Evolutionary conservation across 2,329 filamentous ascomycete genomes (phyloP).

Genomic region (Colletotrichum gigasporum): DNA sequence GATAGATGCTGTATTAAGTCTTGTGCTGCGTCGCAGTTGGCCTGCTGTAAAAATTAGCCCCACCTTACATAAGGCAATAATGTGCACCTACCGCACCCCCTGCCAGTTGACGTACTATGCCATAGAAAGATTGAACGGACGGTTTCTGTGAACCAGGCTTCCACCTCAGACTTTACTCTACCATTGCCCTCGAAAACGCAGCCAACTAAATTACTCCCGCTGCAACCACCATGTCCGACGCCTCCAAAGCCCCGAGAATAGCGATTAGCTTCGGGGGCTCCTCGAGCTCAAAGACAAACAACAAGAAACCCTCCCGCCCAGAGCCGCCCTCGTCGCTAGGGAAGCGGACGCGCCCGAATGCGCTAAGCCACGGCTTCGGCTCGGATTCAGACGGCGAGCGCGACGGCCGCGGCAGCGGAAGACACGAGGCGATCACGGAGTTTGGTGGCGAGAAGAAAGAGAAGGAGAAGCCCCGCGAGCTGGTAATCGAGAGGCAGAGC

Average conservation of each 20-base stretch:
- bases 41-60: background rate
- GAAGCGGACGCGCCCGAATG: slow-evolving; percentile 56
- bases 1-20: background rate
- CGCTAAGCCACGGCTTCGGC: slow-evolving; percentile 55
- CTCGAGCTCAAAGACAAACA: slow-evolving; percentile 13
- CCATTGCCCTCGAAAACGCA: background rate
- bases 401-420: slow-evolving; percentile 35
- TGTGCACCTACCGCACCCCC: slow-evolving; percentile 2
- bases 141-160: slow-evolving; percentile 8
- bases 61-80: slow-evolving; percentile 17
- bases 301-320: slow-evolving; percentile 13
- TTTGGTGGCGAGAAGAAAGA: slow-evolving; percentile 56
- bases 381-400: slow-evolving; percentile 43
- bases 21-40: background rate
- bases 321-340: slow-evolving; percentile 54
- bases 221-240: slow-evolving; percentile 25
- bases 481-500: slow-evolving; percentile 66
- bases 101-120: slow-evolving; percentile 31
- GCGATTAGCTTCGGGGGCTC: slow-evolving; percentile 33
- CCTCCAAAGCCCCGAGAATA: slow-evolving; percentile 23
- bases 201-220: background rate
- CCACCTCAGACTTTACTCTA: background rate
- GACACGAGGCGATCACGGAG: slow-evolving; percentile 59
- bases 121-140: slow-evolving; percentile 18
- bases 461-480: slow-evolving; percentile 42